Base-by-base conservation (phyloP, 257 asterid genomes). In the Ophiorrhiza pumila region DNA sequence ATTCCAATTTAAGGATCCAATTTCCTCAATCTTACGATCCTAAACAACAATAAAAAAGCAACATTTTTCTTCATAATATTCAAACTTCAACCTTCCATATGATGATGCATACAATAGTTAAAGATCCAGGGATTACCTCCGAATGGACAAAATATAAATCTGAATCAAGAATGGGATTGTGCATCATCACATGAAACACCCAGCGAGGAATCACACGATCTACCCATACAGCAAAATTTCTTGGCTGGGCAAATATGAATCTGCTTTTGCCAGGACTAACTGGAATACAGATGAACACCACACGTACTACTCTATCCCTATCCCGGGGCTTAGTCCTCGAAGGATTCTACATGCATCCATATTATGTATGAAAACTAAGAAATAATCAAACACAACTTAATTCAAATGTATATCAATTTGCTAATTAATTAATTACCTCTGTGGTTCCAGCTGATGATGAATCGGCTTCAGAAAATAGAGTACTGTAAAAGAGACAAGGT, bases 261-360 rank as follows among this genome's bases (percentile, higher is more conserved):
- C 97, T 88, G 93, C 97, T 89, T 41, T 88, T 64, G 29, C 97
- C 96, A 3, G 97, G 97, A 79, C 95, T 84, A 46, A 91, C 97
- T 45, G 97, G 97, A 76, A 90, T 75, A 74, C 96, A 90, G 65
- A 74, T 79, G 86, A 91, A 91, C 55, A 84, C 81, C 75, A 88
- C 84, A 61, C n/a, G n/a, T n/a, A 83, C 49, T 3, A 76, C 57
- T 83, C 73, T 82, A 87, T 39, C 69, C 60, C 2, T n/a, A n/a
- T n/a, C n/a, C n/a, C n/a, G n/a, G n/a, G 80, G 76, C 17, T 76
- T 61, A 17, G 84, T 74, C 20, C 77, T 68, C 70, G 81, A 20
- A 58, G 77, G 23, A 72, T 67, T 83, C 96, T 89, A 90, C 83
- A 74, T 32, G 66, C 66, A 77, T 71, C 60, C 22, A 39, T 10